Conservation (phyloP, 169 alveolate genomes). For the Cryptosporidium muris region DNA sequence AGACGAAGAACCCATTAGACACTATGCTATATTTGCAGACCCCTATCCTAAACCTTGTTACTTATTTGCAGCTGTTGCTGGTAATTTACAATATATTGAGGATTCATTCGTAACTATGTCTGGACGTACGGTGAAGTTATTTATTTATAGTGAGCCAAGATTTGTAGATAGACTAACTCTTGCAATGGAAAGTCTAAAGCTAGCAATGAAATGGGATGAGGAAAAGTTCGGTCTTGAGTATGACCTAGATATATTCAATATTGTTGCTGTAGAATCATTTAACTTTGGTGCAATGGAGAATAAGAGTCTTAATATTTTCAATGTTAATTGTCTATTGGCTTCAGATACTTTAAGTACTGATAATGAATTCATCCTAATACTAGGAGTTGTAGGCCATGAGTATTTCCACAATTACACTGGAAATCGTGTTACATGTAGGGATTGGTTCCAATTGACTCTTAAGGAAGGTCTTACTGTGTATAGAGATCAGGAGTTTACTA, state of each 20-base stretch:
- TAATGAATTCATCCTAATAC: conserved; percentile 83
- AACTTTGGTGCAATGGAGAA: conserved; percentile 94
- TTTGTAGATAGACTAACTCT: conserved; percentile 81
- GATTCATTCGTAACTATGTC: conserved; percentile 81
- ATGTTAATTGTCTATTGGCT: conserved; percentile 87
- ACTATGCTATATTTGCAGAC: conserved; percentile 87
- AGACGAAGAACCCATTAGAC: conserved; percentile 24
- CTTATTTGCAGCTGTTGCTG: conserved; percentile 92
- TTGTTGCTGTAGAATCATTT: conserved; percentile 89
- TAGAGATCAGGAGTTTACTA: conserved; percentile 88
- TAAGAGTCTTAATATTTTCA: conserved; percentile 91
- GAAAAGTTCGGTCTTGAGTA: conserved; percentile 89
- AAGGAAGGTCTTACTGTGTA: conserved; percentile 94
- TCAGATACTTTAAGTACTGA: conserved; percentile 87
- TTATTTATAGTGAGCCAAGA: conserved; percentile 84
- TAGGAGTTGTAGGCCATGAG: conserved; percentile 91
- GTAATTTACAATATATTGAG: conserved; percentile 80
- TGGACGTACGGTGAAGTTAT: conserved; percentile 80
- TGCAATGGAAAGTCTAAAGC: conserved; percentile 86
- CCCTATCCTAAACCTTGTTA: conserved; percentile 91
- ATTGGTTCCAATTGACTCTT: conserved; percentile 92
- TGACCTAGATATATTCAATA: conserved; percentile 88
- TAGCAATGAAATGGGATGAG: conserved; percentile 93
- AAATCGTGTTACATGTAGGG: conserved; percentile 91
- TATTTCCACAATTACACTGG: conserved; percentile 94